Conservation (phyloP, 305 asterid species). For the Solanum aculeatissimum region DNA sequence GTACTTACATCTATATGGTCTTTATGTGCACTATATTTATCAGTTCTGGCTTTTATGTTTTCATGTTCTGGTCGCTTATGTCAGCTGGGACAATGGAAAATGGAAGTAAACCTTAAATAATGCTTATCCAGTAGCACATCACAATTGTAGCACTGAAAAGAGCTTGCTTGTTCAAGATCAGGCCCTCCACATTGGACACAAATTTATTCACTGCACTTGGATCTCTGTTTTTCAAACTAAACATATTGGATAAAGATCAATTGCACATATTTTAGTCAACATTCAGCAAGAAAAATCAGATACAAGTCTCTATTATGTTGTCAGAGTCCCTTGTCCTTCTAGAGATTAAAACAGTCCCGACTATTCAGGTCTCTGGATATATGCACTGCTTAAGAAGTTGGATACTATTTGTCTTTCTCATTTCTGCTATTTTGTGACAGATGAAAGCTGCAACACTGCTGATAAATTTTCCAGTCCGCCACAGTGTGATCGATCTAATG, state of each 20-base stretch:
- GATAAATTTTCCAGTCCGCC: slow-evolving; percentile 10
- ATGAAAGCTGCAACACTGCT: slow-evolving; percentile 17
- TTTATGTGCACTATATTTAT: background rate
- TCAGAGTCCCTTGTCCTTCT: background rate
- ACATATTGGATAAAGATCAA: background rate
- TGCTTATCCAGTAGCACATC: background rate
- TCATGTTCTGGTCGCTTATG: background rate
- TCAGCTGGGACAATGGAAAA: background rate
- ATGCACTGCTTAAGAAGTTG: background rate
- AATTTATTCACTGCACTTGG: background rate
- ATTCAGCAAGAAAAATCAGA: background rate
- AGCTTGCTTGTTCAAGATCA: background rate
- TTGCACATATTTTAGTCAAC: background rate
- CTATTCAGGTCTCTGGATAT: background rate
- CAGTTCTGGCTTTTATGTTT: background rate
- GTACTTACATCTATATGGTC: background rate
- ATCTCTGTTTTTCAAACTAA: background rate
- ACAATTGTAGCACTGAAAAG: background rate
- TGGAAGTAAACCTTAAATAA: background rate
- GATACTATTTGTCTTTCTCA: background rate
- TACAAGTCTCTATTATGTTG: background rate
- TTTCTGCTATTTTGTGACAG: slow-evolving; percentile 23
- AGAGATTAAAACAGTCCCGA: background rate
- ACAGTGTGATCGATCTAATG: slow-evolving; percentile 14
- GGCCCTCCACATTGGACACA: background rate